phyloP scores from a whole-genome alignment of 495 filamentous ascomycete species.

The Clavariopsis aquatica region DNA sequence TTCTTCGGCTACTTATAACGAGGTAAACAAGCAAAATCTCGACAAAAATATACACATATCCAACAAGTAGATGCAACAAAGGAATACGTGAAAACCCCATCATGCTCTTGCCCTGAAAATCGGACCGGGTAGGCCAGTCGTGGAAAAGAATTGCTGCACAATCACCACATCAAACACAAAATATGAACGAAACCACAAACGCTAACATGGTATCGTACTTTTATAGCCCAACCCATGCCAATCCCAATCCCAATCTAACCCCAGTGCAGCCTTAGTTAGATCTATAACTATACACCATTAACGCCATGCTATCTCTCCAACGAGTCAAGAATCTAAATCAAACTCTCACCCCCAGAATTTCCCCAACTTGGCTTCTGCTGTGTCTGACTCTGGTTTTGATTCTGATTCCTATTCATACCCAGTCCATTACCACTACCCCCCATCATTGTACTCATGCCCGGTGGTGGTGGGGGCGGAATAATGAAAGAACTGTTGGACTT shows the following conservation, averaged over 20 bases:
- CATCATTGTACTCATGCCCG: slow-evolving; percentile 4
- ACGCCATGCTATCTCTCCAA: background rate
- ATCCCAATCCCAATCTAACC: background rate
- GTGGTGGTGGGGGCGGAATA: slow-evolving; percentile 35
- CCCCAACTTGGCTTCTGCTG: slow-evolving; percentile 25
- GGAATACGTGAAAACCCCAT: too few relatives aligned
- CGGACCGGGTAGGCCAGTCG: too few relatives aligned
- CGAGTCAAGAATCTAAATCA: slow-evolving; percentile 13
- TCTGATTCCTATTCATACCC: background rate
- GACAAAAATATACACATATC: too few relatives aligned
- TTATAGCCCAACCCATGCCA: background rate
- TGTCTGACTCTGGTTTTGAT: slow-evolving; percentile 20
- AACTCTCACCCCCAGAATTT: slow-evolving; percentile 13
- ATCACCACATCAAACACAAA: too few relatives aligned
- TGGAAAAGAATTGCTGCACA: too few relatives aligned
- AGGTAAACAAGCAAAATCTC: too few relatives aligned
- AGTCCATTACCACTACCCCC: slow-evolving; percentile 5
- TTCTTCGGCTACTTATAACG: too few relatives aligned
- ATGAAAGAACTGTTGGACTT: slow-evolving; percentile 19
- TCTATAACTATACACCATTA: slow-evolving; percentile 1
- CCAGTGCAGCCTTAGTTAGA: too few relatives aligned
- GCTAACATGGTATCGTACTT: too few relatives aligned
- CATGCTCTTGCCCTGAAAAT: too few relatives aligned
- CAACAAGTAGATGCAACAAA: too few relatives aligned
- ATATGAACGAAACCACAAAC: too few relatives aligned